phyloP scores from a whole-genome alignment of 2,329 filamentous ascomycete genomes.

The Botrytis tulipae region DNA sequence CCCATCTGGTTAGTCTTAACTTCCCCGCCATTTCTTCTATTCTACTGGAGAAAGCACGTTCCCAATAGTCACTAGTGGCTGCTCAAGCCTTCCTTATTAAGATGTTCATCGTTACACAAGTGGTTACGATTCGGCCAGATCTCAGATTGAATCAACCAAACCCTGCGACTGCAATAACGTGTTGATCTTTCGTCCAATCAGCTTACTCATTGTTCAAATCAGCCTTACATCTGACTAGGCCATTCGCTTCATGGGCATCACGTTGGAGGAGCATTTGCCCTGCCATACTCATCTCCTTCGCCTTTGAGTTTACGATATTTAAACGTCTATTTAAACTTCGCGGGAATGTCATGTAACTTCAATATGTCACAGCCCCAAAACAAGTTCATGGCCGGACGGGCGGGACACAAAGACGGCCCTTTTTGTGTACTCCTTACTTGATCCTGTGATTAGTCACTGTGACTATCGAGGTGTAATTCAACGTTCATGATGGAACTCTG shows the following conservation, averaged over 20 bases:
- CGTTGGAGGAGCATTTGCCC: not conserved
- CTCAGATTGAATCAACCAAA: not conserved
- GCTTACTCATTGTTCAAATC: not conserved
- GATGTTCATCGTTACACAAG: not conserved
- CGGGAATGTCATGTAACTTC: not conserved
- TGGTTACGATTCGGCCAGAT: not conserved
- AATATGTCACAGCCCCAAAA: not conserved
- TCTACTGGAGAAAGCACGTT: not conserved
- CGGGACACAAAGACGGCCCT: not conserved
- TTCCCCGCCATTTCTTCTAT: not conserved
- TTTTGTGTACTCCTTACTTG: not conserved
- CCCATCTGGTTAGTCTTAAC: not conserved
- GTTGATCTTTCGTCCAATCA: not conserved
- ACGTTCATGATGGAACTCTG: not conserved
- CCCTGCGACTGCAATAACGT: not conserved
- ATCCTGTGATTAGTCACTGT: not conserved
- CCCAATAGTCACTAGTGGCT: not conserved
- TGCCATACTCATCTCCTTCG: not conserved
- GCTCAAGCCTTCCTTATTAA: not conserved
- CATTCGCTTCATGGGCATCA: not conserved
- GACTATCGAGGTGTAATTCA: not conserved
- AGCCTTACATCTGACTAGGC: not conserved
- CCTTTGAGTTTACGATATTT: not conserved
- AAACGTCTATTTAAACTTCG: not conserved
- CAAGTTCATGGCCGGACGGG: not conserved